Percentiles rank a stretch among this genome's conserved stretches.
Conservation (phyloP, 1,284 basidiomycete species). For the Rhodofomes roseus region DNA sequence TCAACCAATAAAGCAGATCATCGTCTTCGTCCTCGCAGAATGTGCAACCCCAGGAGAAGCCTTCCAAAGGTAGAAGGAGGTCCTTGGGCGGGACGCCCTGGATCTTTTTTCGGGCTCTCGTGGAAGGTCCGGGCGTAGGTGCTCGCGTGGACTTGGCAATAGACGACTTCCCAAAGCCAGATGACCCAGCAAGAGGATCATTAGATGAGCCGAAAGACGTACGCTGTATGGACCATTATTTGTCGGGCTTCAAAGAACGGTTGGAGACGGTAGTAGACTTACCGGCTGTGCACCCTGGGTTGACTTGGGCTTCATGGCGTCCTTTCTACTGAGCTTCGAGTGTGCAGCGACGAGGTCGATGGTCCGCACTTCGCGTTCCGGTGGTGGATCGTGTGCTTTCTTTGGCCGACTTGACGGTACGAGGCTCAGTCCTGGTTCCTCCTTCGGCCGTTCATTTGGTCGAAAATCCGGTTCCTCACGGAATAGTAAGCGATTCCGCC, state of each 20-base stretch:
- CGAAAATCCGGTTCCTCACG: background rate
- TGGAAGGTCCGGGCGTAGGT: background rate
- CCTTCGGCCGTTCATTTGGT: background rate
- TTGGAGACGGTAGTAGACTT: background rate
- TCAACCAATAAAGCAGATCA: background rate
- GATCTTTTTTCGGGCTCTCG: background rate
- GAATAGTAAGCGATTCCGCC: no score
- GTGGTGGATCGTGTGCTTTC: background rate
- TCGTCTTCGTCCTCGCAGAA: background rate
- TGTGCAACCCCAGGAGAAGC: background rate
- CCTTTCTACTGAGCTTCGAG: background rate
- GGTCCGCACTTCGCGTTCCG: background rate
- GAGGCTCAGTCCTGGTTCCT: background rate
- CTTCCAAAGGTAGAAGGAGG: background rate
- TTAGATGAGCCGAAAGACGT: background rate
- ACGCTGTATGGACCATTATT: background rate
- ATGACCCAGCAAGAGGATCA: background rate
- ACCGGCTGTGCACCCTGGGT: background rate
- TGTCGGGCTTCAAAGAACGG: background rate
- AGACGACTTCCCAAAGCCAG: background rate
- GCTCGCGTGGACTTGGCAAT: background rate
- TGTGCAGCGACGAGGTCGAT: background rate
- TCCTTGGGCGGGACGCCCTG: background rate
- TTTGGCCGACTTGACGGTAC: background rate
- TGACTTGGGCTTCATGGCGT: background rate